phyloP scores from a whole-genome alignment of 305 asterid species.

The Coffea humblotiana region DNA sequence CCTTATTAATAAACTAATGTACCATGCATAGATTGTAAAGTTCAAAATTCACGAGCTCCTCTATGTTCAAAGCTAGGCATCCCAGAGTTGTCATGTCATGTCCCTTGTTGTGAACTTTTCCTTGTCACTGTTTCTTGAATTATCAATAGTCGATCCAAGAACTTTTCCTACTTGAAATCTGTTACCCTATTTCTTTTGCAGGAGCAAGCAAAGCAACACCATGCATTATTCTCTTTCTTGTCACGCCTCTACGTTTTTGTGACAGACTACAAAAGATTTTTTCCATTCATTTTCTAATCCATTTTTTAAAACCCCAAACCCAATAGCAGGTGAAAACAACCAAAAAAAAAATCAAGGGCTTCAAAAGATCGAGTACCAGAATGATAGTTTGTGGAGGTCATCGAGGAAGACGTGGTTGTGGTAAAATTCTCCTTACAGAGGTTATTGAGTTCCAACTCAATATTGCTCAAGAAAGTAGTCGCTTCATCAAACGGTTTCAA shows the following conservation, averaged over 20 bases:
- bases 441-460: constrained; percentile 59
- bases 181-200: background rate
- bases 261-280: background rate
- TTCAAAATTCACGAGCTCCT: constrained; percentile 12
- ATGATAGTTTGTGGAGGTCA: constrained; percentile 23
- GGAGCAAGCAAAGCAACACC: background rate
- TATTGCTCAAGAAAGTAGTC: constrained; percentile 59
- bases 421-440: constrained; percentile 67
- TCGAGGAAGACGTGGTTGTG: constrained; percentile 30
- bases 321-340: background rate
- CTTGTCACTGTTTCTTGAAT: background rate
- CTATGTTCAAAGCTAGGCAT: background rate
- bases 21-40: constrained; percentile 7
- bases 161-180: background rate
- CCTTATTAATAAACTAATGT: background rate
- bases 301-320: background rate
- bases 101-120: background rate
- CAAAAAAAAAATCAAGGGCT: background rate
- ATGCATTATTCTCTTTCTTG: background rate
- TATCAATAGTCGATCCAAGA: background rate
- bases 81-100: constrained; percentile 18
- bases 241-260: background rate
- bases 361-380: constrained; percentile 30
- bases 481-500: constrained; percentile 86
- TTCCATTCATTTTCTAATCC: background rate